Evolutionary conservation across 2,329 filamentous ascomycete genomes (phyloP), one percentile per base, ranked within the genome.

Genomic region (Ceratocystis harringtonii): DNA sequence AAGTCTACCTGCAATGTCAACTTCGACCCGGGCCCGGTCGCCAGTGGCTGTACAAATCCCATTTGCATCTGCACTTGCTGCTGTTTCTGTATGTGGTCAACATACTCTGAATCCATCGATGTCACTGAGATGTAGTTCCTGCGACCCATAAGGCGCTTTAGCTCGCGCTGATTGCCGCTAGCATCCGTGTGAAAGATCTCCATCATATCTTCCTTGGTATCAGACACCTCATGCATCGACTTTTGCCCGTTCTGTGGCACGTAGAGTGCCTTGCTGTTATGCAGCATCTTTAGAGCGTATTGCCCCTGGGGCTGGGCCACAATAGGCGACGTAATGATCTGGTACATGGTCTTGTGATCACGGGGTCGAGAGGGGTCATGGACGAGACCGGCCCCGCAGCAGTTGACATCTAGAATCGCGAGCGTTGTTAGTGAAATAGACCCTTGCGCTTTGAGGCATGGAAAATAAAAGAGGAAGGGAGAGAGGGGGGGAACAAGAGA

Each of bases 131-230:
- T 86, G 72, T 97, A 99, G 73, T 96, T 97, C 67, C 94, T 81
- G 52, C 92, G 81, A 0, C 88, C 90, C 91, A 99, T 99, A 63
- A 99, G 82, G 72, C 92, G 89, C 77, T 92, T 92, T 72, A 92
- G 80, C 74, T 96, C 92, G 60, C 92, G 82, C 0, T 85, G 80
- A 44, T 84, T 79, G n/a, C 94, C 92, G 64, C 87, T 90, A 17
- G 94, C 90, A 71, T 99, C 94, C 6, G 87, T 89, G 71, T 94
- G 90, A 81, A 99, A 99, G 70, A 99, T 95, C 78, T 99, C 94
- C 89, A 99, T 95, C 94, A 99, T 99, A 76, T 99, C 94, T 75
- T 99, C 94, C 76, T 99, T 97, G 60, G 94, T 99, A 74, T 99
- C 94, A 1, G 86, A 88, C 1, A 89, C 82, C 69, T 86, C 82